A percentile compares a stretch with the other conserved stretches of the same genome.
These are phyloP conservation scores for Aspergillus ruber DNA, from an alignment of 2,329 filamentous ascomycete genomes.

Conservation along the genomic window DNA sequence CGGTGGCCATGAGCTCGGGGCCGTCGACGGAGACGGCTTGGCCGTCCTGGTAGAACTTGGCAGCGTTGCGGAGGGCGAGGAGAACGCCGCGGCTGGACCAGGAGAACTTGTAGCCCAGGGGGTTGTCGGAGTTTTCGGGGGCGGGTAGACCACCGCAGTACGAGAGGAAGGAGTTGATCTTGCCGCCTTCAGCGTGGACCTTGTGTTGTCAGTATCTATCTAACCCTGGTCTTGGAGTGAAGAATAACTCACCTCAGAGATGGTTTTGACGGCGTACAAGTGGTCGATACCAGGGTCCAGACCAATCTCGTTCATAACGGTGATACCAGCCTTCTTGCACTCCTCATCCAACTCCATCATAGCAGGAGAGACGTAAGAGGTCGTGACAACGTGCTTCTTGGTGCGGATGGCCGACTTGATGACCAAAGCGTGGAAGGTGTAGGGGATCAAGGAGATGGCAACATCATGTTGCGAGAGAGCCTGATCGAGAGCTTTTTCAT, in stretches of 20 bases:
- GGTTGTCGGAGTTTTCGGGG: constrained; percentile 75
- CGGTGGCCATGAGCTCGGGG: constrained; percentile 71
- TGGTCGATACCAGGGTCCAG: constrained; percentile 45
- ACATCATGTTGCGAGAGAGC: constrained; percentile 74
- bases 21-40: constrained; percentile 61
- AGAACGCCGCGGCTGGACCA: constrained; percentile 77
- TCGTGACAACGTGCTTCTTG: constrained; percentile 96
- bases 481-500: constrained; percentile 69
- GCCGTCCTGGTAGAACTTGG: constrained; percentile 74
- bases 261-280: constrained; percentile 77
- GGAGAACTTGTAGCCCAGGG: constrained; percentile 88
- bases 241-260: constrained; percentile 41
- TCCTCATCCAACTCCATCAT: constrained; percentile 83
- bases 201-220: constrained; percentile 31
- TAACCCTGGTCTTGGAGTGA: not conserved
- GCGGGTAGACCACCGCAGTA: constrained; percentile 78
- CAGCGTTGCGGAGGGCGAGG: constrained; percentile 78
- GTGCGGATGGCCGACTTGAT: constrained; percentile 88
- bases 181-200: constrained; percentile 67
- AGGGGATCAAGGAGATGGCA: constrained; percentile 79
- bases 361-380: constrained; percentile 83
- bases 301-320: constrained; percentile 96
- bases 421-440: constrained; percentile 79
- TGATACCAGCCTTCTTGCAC: constrained; percentile 85
- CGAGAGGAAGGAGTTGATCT: constrained; percentile 54